Conservation (phyloP, 2,329 filamentous ascomycete genomes). For the Shiraia sp. region DNA sequence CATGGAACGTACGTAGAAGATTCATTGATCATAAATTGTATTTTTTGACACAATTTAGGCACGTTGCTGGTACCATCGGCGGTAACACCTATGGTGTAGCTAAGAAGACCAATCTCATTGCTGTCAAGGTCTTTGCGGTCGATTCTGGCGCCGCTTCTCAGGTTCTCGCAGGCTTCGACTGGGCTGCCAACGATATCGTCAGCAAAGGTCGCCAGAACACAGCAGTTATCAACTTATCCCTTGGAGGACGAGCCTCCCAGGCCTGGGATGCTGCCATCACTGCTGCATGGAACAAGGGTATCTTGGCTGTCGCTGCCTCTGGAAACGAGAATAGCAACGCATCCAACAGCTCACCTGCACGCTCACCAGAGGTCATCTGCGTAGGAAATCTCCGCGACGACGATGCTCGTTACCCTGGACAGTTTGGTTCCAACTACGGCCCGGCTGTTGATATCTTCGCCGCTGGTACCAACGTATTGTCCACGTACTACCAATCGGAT, state of each 20-base stretch:
- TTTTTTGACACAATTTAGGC: constrained; percentile 6
- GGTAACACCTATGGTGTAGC: constrained; percentile 38
- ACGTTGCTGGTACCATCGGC: constrained; percentile 38
- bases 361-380: constrained; percentile 40
- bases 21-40: not conserved
- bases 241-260: constrained; percentile 34
- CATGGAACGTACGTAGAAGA: constrained; percentile 29
- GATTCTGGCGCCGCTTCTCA: constrained; percentile 18
- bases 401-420: constrained; percentile 21
- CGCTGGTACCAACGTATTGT: constrained; percentile 46
- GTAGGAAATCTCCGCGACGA: constrained; percentile 40
- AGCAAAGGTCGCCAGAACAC: constrained; percentile 28
- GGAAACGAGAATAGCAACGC: constrained; percentile 40
- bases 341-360: constrained; percentile 32
- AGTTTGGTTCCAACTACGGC: constrained; percentile 43
- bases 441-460: constrained; percentile 45
- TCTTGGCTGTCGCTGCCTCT: constrained; percentile 41
- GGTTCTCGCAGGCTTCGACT: constrained; percentile 37
- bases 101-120: constrained; percentile 39
- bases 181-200: constrained; percentile 42
- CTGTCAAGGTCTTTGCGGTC: constrained; percentile 42
- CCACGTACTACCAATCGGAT: constrained; percentile 52
- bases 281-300: constrained; percentile 34
- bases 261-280: constrained; percentile 40
- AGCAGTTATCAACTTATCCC: constrained; percentile 45